Evolutionary conservation across 1,284 basidiomycete species (phyloP).

Genomic region (Rugosomyces carneus): DNA sequence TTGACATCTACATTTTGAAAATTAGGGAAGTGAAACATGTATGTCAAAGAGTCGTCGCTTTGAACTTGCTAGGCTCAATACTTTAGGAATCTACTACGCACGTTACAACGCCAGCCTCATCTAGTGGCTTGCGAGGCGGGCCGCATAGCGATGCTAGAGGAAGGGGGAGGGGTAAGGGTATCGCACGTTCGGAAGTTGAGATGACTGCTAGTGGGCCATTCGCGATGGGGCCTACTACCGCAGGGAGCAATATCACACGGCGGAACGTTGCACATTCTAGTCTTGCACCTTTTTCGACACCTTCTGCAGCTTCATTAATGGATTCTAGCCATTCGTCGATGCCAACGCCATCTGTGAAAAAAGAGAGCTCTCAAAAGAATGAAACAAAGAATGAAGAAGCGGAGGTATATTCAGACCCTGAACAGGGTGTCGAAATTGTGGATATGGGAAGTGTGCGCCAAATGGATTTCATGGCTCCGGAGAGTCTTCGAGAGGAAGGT

Average conservation of each 20-base stretch:
- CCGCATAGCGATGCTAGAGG: slow-evolving; percentile 42
- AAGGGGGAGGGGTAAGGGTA: slow-evolving; percentile 42
- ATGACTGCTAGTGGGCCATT: slow-evolving; percentile 85
- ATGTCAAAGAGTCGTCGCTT: slow-evolving; percentile 12
- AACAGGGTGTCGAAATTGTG: slow-evolving; percentile 82
- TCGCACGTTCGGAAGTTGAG: slow-evolving; percentile 47
- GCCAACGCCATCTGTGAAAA: slow-evolving; percentile 20
- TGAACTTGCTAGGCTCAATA: not conserved
- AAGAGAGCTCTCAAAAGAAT: slow-evolving; percentile 24
- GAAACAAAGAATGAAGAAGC: slow-evolving; percentile 34
- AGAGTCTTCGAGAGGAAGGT: slow-evolving; percentile 60
- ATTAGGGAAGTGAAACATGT: slow-evolving; percentile 42
- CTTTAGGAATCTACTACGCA: slow-evolving; percentile 48
- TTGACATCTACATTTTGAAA: slow-evolving; percentile 2
- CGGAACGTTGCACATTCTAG: slow-evolving; percentile 48
- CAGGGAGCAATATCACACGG: slow-evolving; percentile 45
- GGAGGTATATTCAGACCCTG: slow-evolving; percentile 82
- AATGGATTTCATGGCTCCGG: slow-evolving; percentile 89
- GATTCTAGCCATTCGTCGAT: slow-evolving; percentile 39
- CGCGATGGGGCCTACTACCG: slow-evolving; percentile 72
- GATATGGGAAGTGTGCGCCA: slow-evolving; percentile 79
- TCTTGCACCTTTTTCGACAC: slow-evolving; percentile 38
- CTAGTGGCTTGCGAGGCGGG: slow-evolving; percentile 40
- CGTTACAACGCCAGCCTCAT: slow-evolving; percentile 25
- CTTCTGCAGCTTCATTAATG: slow-evolving; percentile 33